Conservation (phyloP, 331 rosid genomes). For the Saraca asoca region DNA sequence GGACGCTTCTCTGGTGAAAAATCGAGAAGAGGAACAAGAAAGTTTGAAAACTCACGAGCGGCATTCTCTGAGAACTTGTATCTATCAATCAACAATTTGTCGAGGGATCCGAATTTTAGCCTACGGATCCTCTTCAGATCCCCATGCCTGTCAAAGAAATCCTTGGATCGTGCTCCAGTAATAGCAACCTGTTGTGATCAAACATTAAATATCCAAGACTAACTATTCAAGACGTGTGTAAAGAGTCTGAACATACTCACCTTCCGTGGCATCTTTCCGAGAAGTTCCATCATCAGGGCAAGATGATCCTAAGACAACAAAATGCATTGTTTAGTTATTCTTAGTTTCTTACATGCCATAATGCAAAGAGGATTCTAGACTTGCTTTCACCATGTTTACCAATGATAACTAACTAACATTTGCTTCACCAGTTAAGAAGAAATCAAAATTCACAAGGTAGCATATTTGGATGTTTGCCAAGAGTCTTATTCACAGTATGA, state of each 20-base stretch:
- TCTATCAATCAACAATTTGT: constrained; percentile 69
- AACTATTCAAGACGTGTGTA: constrained; percentile 18
- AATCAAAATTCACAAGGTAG: constrained; percentile 4
- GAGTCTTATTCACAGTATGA: not conserved
- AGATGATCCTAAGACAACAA: constrained; percentile 85
- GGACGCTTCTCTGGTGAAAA: constrained; percentile 91
- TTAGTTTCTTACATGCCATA: not conserved
- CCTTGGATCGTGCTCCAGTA: constrained; percentile 83
- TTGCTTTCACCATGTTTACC: constrained; percentile 18
- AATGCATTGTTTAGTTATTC: constrained; percentile 25
- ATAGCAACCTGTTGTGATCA: constrained; percentile 60
- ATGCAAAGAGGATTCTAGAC: not conserved
- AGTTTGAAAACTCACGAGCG: constrained; percentile 70
- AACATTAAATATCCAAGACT: constrained; percentile 35
- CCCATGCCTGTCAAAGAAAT: constrained; percentile 89
- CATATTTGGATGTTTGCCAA: not conserved
- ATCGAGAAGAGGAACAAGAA: constrained; percentile 72
- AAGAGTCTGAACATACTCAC: constrained; percentile 41
- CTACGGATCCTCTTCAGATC: constrained; percentile 94
- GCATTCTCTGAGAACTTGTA: constrained; percentile 70
- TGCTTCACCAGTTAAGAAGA: constrained; percentile 13
- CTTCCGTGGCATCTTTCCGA: constrained; percentile 96
- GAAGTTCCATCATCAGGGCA: constrained; percentile 96
- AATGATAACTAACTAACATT: not conserved
- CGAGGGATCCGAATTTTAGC: constrained; percentile 78